Evolutionary conservation across 257 asterid genomes (phyloP), one percentile per base, ranked within the genome.

Genomic region (Petunia axillaris): DNA sequence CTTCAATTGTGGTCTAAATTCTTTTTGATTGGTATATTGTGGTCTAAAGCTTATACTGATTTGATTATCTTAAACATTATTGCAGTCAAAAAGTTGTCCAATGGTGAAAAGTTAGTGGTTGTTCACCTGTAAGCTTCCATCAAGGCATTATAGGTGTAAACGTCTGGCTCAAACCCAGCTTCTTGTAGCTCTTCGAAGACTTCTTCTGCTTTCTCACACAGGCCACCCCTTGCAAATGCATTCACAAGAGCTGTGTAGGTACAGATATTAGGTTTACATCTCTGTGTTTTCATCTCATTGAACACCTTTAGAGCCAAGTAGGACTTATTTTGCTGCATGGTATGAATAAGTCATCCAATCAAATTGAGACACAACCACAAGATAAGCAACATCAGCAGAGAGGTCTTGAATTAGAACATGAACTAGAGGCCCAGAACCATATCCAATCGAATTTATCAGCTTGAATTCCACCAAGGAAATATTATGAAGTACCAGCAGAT

Each of bases 151-250:
- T 91, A 94, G 81, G 91, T 92, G 78, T 94, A 94, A 52, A 85
- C 97, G 77, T 94, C 97, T 62, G 97, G 98, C 88, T 91, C 98
- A 64, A 84, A 82, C 40, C 97, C 98, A 76, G 91, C 95, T 89
- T 94, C 94, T 81, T 94, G 97, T 82, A 94, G 79, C 81, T 85
- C 86, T 82, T 94, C 97, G 37, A 94, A 94, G 67, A 90, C 81
- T 85, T 91, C 97, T 88, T 92, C 97, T 38, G 97, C 97, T 58
- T 94, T 94, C 83, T 94, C 97, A 75, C 91, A 91, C 16, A 94
- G 84, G 59, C 98, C 98, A 40, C 91, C 93, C 80, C 97, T 90
- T 1, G 98, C 97, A 77, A 90, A 91, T 6, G 98, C 97, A 67
- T 94, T 94, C 40, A 92, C 83, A 76, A 94, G 78, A 58, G 98